Percentiles rank a stretch among this genome's conserved stretches.
These are phyloP conservation scores for Lathyrus sativus DNA, from an alignment of 306 rosid species.

Conservation along the genomic window DNA sequence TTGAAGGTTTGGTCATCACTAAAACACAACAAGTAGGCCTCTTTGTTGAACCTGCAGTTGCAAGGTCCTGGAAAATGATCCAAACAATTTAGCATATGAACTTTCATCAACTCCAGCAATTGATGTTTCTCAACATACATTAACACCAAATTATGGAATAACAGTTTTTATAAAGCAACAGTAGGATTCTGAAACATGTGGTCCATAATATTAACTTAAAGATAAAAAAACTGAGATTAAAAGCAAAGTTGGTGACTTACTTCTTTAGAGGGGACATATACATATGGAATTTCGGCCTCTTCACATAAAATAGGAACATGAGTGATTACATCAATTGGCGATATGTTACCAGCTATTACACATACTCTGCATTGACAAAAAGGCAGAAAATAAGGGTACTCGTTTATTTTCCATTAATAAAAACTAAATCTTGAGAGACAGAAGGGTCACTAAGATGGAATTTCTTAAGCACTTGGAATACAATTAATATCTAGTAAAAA, in stretches of 20 bases:
- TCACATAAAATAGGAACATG: slow-evolving; percentile 91
- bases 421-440: not conserved
- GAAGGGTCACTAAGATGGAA: no score
- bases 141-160: not conserved
- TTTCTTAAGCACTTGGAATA: not conserved
- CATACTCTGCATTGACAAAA: slow-evolving; percentile 60
- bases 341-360: slow-evolving; percentile 91
- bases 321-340: slow-evolving; percentile 93
- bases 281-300: slow-evolving; percentile 76
- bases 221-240: not conserved
- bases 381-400: not conserved
- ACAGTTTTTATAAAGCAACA: not conserved
- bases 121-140: not conserved
- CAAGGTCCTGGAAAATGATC: slow-evolving; percentile 69
- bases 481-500: not conserved
- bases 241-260: slow-evolving; percentile 43
- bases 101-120: not conserved
- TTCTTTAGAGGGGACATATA: slow-evolving; percentile 85
- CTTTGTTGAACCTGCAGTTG: slow-evolving; percentile 92
- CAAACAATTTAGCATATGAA: not conserved
- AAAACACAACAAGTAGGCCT: slow-evolving; percentile 96
- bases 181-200: not conserved
- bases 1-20: slow-evolving; percentile 76
- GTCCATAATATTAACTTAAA: not conserved
- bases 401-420: not conserved